Evolutionary conservation across 2,329 filamentous ascomycete genomes (phyloP), one percentile per base, ranked within the genome.

Genomic region (Geosmithia flava): DNA sequence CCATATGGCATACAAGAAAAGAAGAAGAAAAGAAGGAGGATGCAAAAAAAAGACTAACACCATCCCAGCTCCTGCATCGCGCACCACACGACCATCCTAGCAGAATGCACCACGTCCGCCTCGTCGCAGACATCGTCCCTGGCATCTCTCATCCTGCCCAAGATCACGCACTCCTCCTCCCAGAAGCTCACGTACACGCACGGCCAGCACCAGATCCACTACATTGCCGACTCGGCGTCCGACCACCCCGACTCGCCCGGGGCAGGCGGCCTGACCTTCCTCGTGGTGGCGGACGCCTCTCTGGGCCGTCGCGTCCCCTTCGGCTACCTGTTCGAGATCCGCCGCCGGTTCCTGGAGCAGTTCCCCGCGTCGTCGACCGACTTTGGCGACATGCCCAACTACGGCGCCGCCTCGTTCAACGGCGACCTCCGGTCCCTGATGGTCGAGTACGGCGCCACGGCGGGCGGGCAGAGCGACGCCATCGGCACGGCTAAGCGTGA

Each of bases 151-250:
- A 89, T 98, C 70, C 87, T 98, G 43, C 93, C 94, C 50, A 95
- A 95, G 66, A 95, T 98, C 72, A 75, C 77, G 49, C 93, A 98
- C 70, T 69, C 74, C 53, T 71, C 76, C 29, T 75, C 89, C 1
- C 82, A 95, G 61, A 96, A 96, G 68, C 80, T 95, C 55, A 97
- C 91, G 48, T 96, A 95, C 71, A 94, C 88, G 41, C 89, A 96
- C 67, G 86, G 89, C 68, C 74, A 83, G 51, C 83, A 94, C 65
- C 88, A 93, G 73, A 93, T 97, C 66, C 91, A 98, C 75, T 96
- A 95, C 74, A 85, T 97, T 61, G 80, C 90, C 59, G 86, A 93
- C 61, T 81, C 88, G 1, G 83, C 88, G 10, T 83, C 81, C 3
- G 78, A 78, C 57, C 78, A 83, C 59, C 70, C 70, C 49, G 60